Evolutionary conservation across 73 alveolate species (phyloP).

Genomic region (Uronychia setigera): DNA sequence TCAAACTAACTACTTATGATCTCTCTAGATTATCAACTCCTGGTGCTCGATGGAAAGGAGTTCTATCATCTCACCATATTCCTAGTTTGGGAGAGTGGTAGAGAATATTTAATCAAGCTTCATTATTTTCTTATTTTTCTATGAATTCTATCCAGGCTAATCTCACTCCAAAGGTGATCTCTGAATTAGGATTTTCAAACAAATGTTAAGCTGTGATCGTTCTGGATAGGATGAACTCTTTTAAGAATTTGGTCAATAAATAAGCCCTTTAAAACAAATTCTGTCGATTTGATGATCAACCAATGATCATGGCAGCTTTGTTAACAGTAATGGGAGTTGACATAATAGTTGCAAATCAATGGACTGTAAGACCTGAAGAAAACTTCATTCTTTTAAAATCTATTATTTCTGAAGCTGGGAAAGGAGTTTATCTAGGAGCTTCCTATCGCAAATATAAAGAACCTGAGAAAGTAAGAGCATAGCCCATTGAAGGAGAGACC

Average conservation of each 20-base stretch:
- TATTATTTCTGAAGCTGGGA: no score
- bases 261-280: slow-evolving; percentile 13
- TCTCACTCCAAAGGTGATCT: slow-evolving; percentile 38
- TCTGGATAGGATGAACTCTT: slow-evolving; percentile 43
- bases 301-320: slow-evolving; percentile 13
- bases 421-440: slow-evolving; percentile 50
- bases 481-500: no score
- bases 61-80: slow-evolving; percentile 28
- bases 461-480: no score
- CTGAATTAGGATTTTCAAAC: slow-evolving; percentile 16
- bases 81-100: slow-evolving; percentile 64
- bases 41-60: slow-evolving; percentile 41
- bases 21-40: slow-evolving; percentile 14
- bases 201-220: slow-evolving; percentile 38
- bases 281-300: slow-evolving; percentile 37
- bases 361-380: slow-evolving; percentile 53
- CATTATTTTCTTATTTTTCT: slow-evolving; percentile 33
- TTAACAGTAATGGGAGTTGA: slow-evolving; percentile 33
- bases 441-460: no score
- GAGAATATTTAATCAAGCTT: slow-evolving; percentile 4
- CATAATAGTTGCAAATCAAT: slow-evolving; percentile 29
- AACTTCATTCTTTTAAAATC: no score
- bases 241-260: slow-evolving; percentile 35
- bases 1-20: slow-evolving; percentile 2
- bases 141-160: slow-evolving; percentile 26